Percentiles rank a stretch among this genome's conserved stretches.
Evolutionary conservation across 2,329 filamentous ascomycete species (phyloP).

Genomic region (Moelleriella libera): DNA sequence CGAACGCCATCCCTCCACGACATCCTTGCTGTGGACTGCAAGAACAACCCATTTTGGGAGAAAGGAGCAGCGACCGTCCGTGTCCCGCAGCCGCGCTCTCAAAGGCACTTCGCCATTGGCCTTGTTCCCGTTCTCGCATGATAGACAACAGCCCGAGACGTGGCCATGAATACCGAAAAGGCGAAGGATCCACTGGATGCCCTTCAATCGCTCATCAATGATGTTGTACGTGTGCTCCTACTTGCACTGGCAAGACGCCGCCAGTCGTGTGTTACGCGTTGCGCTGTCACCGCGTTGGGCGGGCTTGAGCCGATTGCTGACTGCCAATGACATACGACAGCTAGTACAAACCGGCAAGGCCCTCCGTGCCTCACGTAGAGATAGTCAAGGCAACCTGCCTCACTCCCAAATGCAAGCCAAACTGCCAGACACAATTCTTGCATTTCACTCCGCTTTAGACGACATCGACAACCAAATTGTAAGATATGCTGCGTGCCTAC

Average conservation of each 20-base stretch:
- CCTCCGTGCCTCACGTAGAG: slow-evolving; percentile 31
- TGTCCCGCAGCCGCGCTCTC: too few relatives aligned
- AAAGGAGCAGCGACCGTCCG: too few relatives aligned
- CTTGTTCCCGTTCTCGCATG: neutral
- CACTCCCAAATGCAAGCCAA: slow-evolving; percentile 23
- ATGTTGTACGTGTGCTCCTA: slow-evolving; percentile 29
- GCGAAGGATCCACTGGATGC: slow-evolving; percentile 24
- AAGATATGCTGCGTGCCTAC: slow-evolving; percentile 5
- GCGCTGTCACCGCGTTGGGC: neutral
- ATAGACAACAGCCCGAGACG: neutral
- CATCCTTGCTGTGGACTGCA: too few relatives aligned
- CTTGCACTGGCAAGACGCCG: neutral
- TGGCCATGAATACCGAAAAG: neutral
- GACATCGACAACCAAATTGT: slow-evolving; percentile 45
- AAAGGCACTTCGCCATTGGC: too few relatives aligned
- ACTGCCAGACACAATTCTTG: slow-evolving; percentile 29
- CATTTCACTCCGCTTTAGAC: slow-evolving; percentile 39
- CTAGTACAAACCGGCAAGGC: slow-evolving; percentile 46
- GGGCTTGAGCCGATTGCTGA: neutral
- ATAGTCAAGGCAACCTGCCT: slow-evolving; percentile 24
- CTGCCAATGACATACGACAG: slow-evolving; percentile 17
- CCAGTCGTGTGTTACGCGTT: neutral
- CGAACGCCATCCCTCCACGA: too few relatives aligned
- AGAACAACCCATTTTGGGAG: too few relatives aligned
- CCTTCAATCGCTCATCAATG: slow-evolving; percentile 39